Evolutionary conservation across 129 eudicot species (phyloP), one percentile per base, ranked within the genome.

Genomic region (Flaveria robusta): DNA sequence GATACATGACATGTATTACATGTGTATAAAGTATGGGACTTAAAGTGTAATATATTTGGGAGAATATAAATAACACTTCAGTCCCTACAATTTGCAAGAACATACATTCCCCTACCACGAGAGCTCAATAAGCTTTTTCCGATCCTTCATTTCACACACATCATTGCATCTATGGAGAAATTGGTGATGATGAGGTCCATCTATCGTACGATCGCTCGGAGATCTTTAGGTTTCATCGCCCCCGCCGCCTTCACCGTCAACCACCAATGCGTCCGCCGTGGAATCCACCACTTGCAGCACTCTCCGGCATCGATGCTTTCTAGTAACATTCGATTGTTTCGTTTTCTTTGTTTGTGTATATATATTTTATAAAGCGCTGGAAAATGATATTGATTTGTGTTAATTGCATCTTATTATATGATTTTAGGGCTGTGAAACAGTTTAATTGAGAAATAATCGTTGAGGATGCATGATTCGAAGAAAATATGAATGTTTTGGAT

Each of bases 171-270:
- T 51, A 82, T 89, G 88, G 84, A 70, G 83, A 91, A 85, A 81
- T 31, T 85, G 79, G 42, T 72, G 87, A 70, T 83, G 85, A 82
- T 90, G 85, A 86, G 98, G 78, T 90, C 91, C 31, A 49, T 92
- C 72, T 81, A 83, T 72, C 96, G 96, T 7, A 81, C 90, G 67
- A 75, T 90, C 76, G 66, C 74, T 49, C 87, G 85, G 55, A 79
- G 91, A 86, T 87, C 91, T 76, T 60, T 74, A 56, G 46, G 54
- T 46, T 74, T 74, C 26, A 49, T 86, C 45, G 24, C 86, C 67
- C 74, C 81, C 68, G 82, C 86, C 78, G 70, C 74, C 64, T 75
- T 74, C 22, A 67, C 78, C 84, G 65, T 63, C 82, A 54, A 41
- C 78, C 64, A 77, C 83, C 86, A 81, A 56, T 76, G 65, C 74